Base-by-base conservation (phyloP, 2,329 filamentous ascomycete species). In the Paraphaeosphaeria sporulosa region DNA sequence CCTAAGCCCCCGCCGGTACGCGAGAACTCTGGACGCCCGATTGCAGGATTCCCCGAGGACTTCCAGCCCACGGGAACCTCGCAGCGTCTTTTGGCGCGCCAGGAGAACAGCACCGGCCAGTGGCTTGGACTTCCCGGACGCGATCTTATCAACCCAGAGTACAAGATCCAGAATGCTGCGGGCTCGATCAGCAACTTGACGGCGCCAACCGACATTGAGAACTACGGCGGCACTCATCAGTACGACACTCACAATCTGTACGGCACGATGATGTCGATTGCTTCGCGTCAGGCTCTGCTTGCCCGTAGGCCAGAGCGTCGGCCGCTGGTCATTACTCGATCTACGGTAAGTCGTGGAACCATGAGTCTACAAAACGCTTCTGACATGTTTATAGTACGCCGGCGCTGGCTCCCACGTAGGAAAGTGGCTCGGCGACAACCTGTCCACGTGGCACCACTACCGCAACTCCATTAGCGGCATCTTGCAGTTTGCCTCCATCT, bases 241-340 rank as follows among this genome's bases (percentile, higher is more conserved):
- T 92, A 91, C 69, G 91, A 93, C 65, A 90, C 87, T 0, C 90
- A 94, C 72, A 93, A 93, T 65, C 78, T 93, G 3, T 93, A 90
- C 74, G 91, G 91, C 1, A 85, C 85, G 62, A 83, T 92, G 87
- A 93, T 93, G 90, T 90, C 88, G 1, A 79, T 83, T 21, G 80
- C 86, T 10, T 90, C 89, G 0, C 84, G 86, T 54, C 77, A 83
- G n/a, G 89, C 90, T 2, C 90, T 93, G 89, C 76, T 87, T 9
- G 78, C 80, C 25, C 85, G 90, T 15, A 85, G 89, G 0, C 89
- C 90, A 0, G 75, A 77, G 1, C 78, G 87, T 3, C 85, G 90
- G 0, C 90, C 91, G 1, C 70, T 93, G 58, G 81, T 94, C 58
- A 92, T 94, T 67, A 93, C 90, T 0, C 86, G 91, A 19, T 90